These are phyloP conservation scores for Blastobotrys elegans DNA, from an alignment of 1,139 yeast species.

Conservation along the genomic window DNA sequence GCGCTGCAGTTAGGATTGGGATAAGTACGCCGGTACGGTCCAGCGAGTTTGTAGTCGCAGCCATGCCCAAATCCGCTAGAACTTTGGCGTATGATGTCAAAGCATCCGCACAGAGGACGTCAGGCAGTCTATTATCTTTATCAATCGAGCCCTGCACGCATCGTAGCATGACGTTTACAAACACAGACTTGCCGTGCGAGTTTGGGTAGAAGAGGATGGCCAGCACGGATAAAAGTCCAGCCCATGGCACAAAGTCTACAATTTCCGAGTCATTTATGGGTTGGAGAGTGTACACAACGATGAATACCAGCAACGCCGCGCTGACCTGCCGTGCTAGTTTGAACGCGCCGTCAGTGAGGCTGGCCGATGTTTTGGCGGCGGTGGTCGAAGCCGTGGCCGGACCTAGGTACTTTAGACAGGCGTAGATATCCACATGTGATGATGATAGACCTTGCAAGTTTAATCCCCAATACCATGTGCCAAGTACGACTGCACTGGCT, in stretches of 20 bases:
- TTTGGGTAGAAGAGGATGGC: constrained; percentile 27
- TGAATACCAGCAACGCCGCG: not conserved
- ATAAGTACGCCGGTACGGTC: constrained; percentile 40
- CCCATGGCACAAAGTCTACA: not conserved
- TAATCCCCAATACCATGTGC: constrained; percentile 48
- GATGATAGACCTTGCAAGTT: constrained; percentile 37
- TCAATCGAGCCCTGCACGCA: constrained; percentile 54
- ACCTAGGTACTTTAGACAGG: constrained; percentile 34
- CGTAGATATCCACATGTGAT: constrained; percentile 39
- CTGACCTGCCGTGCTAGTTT: constrained; percentile 18
- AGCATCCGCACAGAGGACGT: constrained; percentile 74
- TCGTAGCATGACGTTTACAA: constrained; percentile 46
- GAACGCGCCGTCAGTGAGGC: constrained; percentile 24
- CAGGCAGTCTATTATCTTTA: constrained; percentile 56
- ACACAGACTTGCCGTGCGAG: constrained; percentile 28
- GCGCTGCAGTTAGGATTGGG: constrained; percentile 49
- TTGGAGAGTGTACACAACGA: not conserved
- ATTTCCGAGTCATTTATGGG: not conserved
- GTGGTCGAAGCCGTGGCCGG: constrained; percentile 12
- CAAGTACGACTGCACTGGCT: constrained; percentile 40
- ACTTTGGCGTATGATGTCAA: constrained; percentile 75
- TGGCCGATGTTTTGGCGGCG: constrained; percentile 2
- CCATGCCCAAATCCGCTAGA: constrained; percentile 57
- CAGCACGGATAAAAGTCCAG: constrained; percentile 17
- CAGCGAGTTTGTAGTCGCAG: constrained; percentile 30